Conservation (phyloP, 1,284 basidiomycete species). For the Tylopilus sp. region DNA sequence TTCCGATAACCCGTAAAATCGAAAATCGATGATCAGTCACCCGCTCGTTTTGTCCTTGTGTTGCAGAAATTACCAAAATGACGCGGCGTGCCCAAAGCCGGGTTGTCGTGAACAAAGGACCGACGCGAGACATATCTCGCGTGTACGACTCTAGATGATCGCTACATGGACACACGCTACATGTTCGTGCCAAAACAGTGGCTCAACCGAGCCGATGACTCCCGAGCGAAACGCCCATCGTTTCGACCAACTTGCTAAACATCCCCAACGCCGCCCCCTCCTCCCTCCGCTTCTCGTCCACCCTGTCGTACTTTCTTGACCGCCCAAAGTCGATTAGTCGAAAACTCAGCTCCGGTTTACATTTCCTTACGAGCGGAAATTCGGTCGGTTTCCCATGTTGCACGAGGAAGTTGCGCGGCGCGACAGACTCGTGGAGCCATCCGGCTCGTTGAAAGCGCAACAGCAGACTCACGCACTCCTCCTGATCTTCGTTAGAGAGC, state of each 20-base stretch:
- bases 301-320: slow-evolving; percentile 18
- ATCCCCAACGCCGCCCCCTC: slow-evolving; percentile 2
- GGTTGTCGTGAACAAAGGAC: too few relatives aligned
- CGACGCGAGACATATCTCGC: too few relatives aligned
- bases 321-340: slow-evolving; percentile 40
- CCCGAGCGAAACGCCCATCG: too few relatives aligned
- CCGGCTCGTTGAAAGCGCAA: slow-evolving; percentile 33
- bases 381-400: slow-evolving; percentile 36
- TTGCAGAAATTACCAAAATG: too few relatives aligned
- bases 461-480: slow-evolving; percentile 33
- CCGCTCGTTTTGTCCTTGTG: too few relatives aligned
- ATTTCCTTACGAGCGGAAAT: slow-evolving; percentile 25
- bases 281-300: slow-evolving; percentile 2
- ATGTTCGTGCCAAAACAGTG: too few relatives aligned
- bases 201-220: too few relatives aligned
- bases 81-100: too few relatives aligned
- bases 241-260: background rate
- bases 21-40: too few relatives aligned
- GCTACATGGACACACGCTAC: too few relatives aligned
- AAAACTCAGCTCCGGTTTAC: slow-evolving; percentile 31
- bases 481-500: slow-evolving; percentile 26
- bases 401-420: slow-evolving; percentile 36
- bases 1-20: too few relatives aligned
- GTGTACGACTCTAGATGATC: too few relatives aligned
- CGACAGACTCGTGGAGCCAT: slow-evolving; percentile 37